Percentiles rank a stretch among this genome's conserved stretches.
phyloP scores from a whole-genome alignment of 768 basidiomycete species.

The Lentinula aciculospora region DNA sequence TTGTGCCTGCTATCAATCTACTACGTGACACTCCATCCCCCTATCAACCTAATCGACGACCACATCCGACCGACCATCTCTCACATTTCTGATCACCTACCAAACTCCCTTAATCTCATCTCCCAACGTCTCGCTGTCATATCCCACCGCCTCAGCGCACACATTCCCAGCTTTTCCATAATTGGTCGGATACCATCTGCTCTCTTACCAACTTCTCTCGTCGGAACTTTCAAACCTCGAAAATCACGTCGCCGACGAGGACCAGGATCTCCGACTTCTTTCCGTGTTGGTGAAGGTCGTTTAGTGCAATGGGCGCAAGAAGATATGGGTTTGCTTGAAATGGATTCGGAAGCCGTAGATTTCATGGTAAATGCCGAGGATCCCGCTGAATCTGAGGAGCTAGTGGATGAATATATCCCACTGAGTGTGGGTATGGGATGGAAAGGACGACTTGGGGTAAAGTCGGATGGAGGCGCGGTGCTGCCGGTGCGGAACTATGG shows the following conservation, averaged over 20 bases:
- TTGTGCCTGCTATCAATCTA: background rate
- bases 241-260: background rate
- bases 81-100: background rate
- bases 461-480: background rate
- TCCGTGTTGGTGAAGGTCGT: slow-evolving; percentile 32
- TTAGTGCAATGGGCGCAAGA: slow-evolving; percentile 45
- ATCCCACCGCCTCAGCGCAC: background rate
- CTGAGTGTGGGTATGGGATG: slow-evolving; percentile 27
- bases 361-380: slow-evolving; percentile 38
- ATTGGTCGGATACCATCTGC: background rate
- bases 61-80: background rate
- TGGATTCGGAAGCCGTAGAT: slow-evolving; percentile 30
- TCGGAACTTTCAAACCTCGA: background rate
- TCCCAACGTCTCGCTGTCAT: background rate
- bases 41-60: background rate
- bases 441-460: background rate
- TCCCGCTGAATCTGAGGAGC: slow-evolving; percentile 23
- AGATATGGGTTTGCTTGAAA: slow-evolving; percentile 26
- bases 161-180: background rate
- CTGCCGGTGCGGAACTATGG: background rate
- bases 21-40: background rate
- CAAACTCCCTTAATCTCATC: background rate
- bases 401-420: slow-evolving; percentile 38
- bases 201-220: background rate
- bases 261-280: slow-evolving; percentile 8